phyloP scores from a whole-genome alignment of 1,284 basidiomycete genomes.

The Ustilago bromivora region DNA sequence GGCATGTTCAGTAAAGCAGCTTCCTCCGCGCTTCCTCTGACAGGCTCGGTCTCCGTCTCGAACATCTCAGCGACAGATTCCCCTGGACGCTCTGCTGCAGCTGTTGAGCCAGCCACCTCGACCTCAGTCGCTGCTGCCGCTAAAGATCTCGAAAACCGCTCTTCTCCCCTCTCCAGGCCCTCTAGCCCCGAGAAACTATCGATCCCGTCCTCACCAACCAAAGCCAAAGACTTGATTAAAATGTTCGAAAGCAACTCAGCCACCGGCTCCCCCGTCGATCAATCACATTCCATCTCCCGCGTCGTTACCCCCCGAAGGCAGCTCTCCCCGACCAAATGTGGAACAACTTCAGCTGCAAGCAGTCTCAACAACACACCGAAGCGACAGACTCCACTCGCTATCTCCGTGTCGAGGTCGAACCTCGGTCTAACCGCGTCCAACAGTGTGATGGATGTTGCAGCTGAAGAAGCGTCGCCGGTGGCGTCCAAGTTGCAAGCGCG shows the following conservation, averaged over 20 bases:
- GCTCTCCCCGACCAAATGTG: slow-evolving; percentile 30
- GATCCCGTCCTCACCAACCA: slow-evolving; percentile 48
- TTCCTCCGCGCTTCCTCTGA: slow-evolving; percentile 8
- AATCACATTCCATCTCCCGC: slow-evolving; percentile 23
- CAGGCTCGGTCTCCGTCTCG: not conserved
- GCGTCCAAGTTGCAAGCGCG: slow-evolving; percentile 32
- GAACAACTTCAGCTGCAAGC: not conserved
- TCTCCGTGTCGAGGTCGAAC: slow-evolving; percentile 41
- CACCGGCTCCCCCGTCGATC: slow-evolving; percentile 30
- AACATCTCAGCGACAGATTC: slow-evolving; percentile 1
- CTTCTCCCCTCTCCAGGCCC: slow-evolving; percentile 18
- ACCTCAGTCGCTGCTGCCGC: slow-evolving; percentile 25
- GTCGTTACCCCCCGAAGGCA: slow-evolving; percentile 22
- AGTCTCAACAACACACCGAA: slow-evolving; percentile 35
- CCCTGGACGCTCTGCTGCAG: slow-evolving; percentile 6
- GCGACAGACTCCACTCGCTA: slow-evolving; percentile 23
- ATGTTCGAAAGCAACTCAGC: slow-evolving; percentile 56
- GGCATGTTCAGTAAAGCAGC: slow-evolving; percentile 39
- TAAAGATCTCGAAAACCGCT: slow-evolving; percentile 28
- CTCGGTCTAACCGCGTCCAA: slow-evolving; percentile 22
- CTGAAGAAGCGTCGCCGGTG: slow-evolving; percentile 26
- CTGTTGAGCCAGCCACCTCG: not conserved
- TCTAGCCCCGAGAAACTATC: slow-evolving; percentile 37
- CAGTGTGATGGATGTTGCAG: not conserved
- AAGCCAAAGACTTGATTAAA: slow-evolving; percentile 57